Evolutionary conservation across 2,329 filamentous ascomycete species (phyloP), one percentile per base, ranked within the genome.

Genomic region (Daldinia sp.): DNA sequence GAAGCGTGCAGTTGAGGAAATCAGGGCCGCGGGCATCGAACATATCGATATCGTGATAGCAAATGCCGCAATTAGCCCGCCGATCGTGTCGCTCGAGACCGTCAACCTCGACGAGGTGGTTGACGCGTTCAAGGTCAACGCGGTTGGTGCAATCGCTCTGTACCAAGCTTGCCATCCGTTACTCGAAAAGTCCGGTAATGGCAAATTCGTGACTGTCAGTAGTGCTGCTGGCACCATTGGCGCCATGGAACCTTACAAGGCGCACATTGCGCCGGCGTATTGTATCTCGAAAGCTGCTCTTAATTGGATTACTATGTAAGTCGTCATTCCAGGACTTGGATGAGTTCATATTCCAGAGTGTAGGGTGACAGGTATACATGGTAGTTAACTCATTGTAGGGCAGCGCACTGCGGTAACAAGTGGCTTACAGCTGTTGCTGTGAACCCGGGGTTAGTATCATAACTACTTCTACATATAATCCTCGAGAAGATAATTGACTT

Each of bases 261-360:
- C 70, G 15, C 70, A 60, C 7, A 66, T 74, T 28, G 69, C 68
- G 4, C 66, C 76, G 4, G 69, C 74, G 1, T 80, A 80, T 56
- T 75, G 74, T 10, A 72, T 76, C 6, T 76, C 76, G 3, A 81
- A 80, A 62, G 71, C 74, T 5, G 76, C 74, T 4, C 65, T 78
- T 44, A 74, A 78, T 55, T 80, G 74, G 73, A 72, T 79, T 30
- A 78, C 77, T 18, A 60, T 68, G 70, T 74, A 55, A 35, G 70
- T 50, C 33, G 57, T 28, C 44, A 48, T 48, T 13, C 15, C 20
- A 35, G 6, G 7, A 33, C 7, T 33, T 33, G 30, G 30, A 33
- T 9, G 5, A 33, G 30, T 33, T 4, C 30, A 5, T 33, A 33
- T 33, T 6, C 30, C 30, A 33, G 7, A 5, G 30, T 9, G 7